Evolutionary conservation across 179 eudicot genomes (phyloP).

Genomic region (Monotropa hypopitys): DNA sequence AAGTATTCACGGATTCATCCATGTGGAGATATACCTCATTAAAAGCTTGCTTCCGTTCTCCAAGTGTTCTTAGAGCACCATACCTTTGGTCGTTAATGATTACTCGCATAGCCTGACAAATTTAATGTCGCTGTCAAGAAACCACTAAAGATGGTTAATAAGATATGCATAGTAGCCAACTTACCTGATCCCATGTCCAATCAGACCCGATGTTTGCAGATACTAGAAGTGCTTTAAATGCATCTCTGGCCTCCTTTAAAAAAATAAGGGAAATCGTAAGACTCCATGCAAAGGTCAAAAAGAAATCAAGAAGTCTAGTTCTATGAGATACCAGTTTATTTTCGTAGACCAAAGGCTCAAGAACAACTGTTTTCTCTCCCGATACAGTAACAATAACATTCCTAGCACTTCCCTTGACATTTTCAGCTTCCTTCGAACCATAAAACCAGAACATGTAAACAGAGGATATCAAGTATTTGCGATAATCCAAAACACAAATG

Average conservation of each 20-base stretch:
- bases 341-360: constrained; percentile 47
- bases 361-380: constrained; percentile 47
- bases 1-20: background rate
- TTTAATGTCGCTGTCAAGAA: constrained; percentile 11
- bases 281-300: background rate
- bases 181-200: constrained; percentile 97
- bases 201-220: constrained; percentile 72
- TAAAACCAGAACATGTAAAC: constrained; percentile 7
- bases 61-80: constrained; percentile 74
- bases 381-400: constrained; percentile 23
- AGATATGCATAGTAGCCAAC: background rate
- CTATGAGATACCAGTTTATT: constrained; percentile 54
- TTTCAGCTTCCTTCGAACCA: constrained; percentile 41
- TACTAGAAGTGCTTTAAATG: constrained; percentile 74
- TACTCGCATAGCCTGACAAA: constrained; percentile 69
- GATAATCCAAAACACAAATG: background rate
- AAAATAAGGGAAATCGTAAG: background rate
- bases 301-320: background rate
- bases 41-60: constrained; percentile 84
- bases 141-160: background rate
- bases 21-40: constrained; percentile 47
- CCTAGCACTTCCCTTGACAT: constrained; percentile 24
- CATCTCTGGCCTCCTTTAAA: constrained; percentile 78
- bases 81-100: constrained; percentile 85
- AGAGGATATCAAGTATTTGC: constrained; percentile 6